Evolutionary conservation across 2,329 filamentous ascomycete species (phyloP), one percentile per base, ranked within the genome.

Genomic region (Clonostachys rhizophaga): DNA sequence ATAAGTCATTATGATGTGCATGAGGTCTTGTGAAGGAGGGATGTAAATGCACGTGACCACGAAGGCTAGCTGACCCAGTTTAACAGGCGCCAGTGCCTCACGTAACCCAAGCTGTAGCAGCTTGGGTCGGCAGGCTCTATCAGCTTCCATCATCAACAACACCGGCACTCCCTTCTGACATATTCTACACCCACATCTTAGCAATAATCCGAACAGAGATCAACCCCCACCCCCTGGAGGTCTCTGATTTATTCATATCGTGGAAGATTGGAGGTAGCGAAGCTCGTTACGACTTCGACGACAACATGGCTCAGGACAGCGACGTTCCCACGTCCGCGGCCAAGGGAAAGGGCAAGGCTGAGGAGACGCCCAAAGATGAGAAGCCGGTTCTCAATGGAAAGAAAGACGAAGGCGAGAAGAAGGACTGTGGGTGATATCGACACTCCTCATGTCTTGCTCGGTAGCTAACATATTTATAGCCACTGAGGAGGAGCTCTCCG

Each of bases 281-380:
- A 30, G 24, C 24, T 30, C 24, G 24, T 30, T 30, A 10, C 18
- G 16, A 43, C 13, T 34, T 40, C 43, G 56, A 62, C 63, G 58
- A 65, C 68, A 78, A 70, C 72, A 96, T 97, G 94, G 91, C 91
- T 74, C 89, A 95, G 78, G 90, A 95, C 72, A 89, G 86, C 75
- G 89, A 95, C 73, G 81, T 86, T 78, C 79, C 87, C 68, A 89
- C 87, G 71, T 76, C 86, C 66, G 80, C 84, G 67, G 90, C 96
- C 72, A 97, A 97, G 81, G 91, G 91, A 72, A 99, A 99, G 79
- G 92, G 84, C 66, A 99, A 97, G 78, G 90, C 86, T 53, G 78
- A 84, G 52, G 85, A 89, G 49, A 80, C 81, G 59, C 75, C 80
- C 51, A 83, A 83, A 62, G 82, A 87, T 60, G 86, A 83, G 49